Evolutionary conservation across 768 basidiomycete genomes (phyloP), one percentile per base, ranked within the genome.

Genomic region (Pisolithus sp.): DNA sequence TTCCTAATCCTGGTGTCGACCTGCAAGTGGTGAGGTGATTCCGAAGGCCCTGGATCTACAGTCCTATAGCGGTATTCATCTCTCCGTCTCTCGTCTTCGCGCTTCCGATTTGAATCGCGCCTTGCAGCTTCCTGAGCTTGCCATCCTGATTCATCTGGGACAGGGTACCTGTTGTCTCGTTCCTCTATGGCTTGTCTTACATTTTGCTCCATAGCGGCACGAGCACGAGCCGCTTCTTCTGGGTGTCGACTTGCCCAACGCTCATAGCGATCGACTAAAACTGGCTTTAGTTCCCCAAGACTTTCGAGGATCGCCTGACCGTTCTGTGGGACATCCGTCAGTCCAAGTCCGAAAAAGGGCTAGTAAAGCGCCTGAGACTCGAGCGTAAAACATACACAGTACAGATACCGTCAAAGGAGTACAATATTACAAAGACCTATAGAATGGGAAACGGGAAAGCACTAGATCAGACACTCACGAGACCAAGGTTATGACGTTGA

Each of bases 221-320:
- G 62, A 30, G 56, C 56, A 20, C 54, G 54, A 44, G 56, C 54
- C 30, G 59, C 65, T 28, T 67, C 69, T 45, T 76, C 69, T 7
- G 74, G 72, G 54, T 80, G 69, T 37, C 69, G 67, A 36, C 67
- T 66, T 10, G 68, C 62, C 84, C 85, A 89, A 46, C 73, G 70
- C 47, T 86, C 83, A 56, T 80, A 82, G 15, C 82, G 77, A 40
- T 80, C 76, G 41, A 86, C 77, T 7, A 91, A 75, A 4, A 70
- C 59, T 8, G 79, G 78, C 53, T 89, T 89, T 49, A 92, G 72
- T 23, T 79, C 74, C 45, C 80, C 72, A 30, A 92, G 78, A 56
- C 74, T 75, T 53, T 80, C 76, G 42, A 91, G 76, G 47, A 90
- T 86, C 51, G 86, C 78, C 61, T 87, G 81, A 17, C 87, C 87